Conservation (phyloP, 2,329 filamentous ascomycete species). For the Claviceps sp. region DNA sequence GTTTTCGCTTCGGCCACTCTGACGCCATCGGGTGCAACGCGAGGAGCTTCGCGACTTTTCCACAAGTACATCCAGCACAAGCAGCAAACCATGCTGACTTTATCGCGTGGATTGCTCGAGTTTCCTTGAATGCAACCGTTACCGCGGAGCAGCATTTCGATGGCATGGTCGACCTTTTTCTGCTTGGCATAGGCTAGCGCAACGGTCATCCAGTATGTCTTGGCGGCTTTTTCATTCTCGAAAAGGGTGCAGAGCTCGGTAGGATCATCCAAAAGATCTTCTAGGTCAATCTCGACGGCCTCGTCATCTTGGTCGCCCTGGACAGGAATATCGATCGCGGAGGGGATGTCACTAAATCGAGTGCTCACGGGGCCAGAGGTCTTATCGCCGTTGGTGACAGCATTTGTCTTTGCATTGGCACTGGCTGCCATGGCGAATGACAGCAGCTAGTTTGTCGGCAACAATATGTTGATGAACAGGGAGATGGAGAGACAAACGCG, state of each 20-base stretch:
- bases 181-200: conserved; percentile 94
- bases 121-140: conserved; percentile 56
- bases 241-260: conserved; percentile 90
- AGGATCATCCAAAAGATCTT: conserved; percentile 82
- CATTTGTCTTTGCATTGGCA: conserved; percentile 32
- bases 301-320: conserved; percentile 53
- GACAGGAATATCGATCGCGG: conserved; percentile 53
- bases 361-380: conserved; percentile 29
- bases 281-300: conserved; percentile 82
- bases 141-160: conserved; percentile 61
- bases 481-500: conserved; percentile 14
- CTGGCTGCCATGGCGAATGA: conserved; percentile 26
- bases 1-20: conserved; percentile 63
- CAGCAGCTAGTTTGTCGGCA: not conserved
- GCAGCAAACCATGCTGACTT: conserved; percentile 70
- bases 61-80: conserved; percentile 85
- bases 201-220: conserved; percentile 96
- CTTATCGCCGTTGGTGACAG: conserved; percentile 25
- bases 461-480: not conserved
- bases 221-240: conserved; percentile 84
- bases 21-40: conserved; percentile 47
- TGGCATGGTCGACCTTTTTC: conserved; percentile 75
- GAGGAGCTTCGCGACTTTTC: conserved; percentile 70
- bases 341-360: conserved; percentile 52
- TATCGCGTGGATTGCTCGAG: conserved; percentile 64